Evolutionary conservation across 495 filamentous ascomycete genomes (phyloP), one percentile per base, ranked within the genome.

Genomic region (Talaromyces nanjingensis): DNA sequence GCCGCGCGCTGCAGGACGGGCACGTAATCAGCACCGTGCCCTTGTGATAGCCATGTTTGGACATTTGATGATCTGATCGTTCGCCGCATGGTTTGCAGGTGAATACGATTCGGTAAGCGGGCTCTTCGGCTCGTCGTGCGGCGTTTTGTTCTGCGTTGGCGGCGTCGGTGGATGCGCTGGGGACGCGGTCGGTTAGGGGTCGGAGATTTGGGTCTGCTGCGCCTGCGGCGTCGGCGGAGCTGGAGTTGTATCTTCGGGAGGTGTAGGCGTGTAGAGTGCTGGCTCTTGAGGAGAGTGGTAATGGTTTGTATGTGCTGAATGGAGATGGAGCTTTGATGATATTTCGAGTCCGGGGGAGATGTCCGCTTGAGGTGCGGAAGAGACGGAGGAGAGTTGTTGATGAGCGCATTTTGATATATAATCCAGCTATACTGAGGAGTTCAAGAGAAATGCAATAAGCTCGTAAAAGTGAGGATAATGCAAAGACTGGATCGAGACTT

Each of bases 41-140:
- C 25, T 87, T 76, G 72, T 97, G 92, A 72, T 97, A 99, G 14
- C 90, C 94, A 65, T 96, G 94, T 75, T 97, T 97, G 24, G 89
- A 89, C 64, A 99, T 79, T 9, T 74, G 79, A 71, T 98, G 94
- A 3, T 83, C 76, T 5, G 90, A 93, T 31, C 96, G 87, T 5
- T 81, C 70, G 9, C 72, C 73, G 79, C 94, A 99, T 24, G 91
- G 91, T 62, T 86, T 87, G 84, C 94, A 99, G 65, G 96, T 99
- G 72, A 99, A 97, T 11, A 84, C 87, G 27, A 98, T 79, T 57
- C 89, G 79, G 77, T 98, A 98, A 42, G 87, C 81, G 18, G 91
- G 90, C 64, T 88, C 82, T 42, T 82, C 73, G 42, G 73, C 75
- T 47, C 74, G 71, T 25, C 77, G 77, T 3, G 70, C 62, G 31